phyloP scores from a whole-genome alignment of 2,329 filamentous ascomycete genomes.

The Thyridium curvatum region DNA sequence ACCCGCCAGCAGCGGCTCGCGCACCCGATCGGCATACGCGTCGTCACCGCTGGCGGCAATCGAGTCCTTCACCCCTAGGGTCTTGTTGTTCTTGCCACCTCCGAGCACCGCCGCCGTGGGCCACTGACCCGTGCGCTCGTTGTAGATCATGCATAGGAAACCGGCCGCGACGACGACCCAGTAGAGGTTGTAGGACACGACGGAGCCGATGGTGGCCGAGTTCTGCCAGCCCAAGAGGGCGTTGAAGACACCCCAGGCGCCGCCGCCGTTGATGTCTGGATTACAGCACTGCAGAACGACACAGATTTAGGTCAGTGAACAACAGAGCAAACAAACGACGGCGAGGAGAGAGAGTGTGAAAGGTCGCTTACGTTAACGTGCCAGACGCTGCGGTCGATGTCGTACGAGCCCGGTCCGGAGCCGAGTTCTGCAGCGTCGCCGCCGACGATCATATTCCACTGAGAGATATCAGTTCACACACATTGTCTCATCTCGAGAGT shows the following conservation, averaged over 20 bases:
- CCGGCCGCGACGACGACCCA: constrained; percentile 67
- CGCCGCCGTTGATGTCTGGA: constrained; percentile 63
- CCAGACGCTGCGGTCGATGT: constrained; percentile 62
- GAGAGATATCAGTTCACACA: too few species aligned
- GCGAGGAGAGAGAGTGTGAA: constrained; percentile 3
- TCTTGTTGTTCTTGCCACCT: too few species aligned
- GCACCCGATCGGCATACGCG: too few species aligned
- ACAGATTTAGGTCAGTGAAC: constrained; percentile 2
- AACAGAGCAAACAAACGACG: too few species aligned
- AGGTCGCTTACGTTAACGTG: constrained; percentile 51
- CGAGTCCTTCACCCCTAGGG: too few species aligned
- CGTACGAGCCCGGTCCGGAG: constrained; percentile 58
- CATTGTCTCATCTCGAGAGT: too few species aligned
- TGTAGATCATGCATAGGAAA: constrained; percentile 60
- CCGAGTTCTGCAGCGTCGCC: constrained; percentile 55
- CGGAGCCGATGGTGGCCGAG: constrained; percentile 79
- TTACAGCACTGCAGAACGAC: constrained; percentile 63
- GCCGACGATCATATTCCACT: constrained; percentile 26
- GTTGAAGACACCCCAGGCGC: constrained; percentile 85
- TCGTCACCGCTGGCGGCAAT: too few species aligned
- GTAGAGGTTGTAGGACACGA: constrained; percentile 83
- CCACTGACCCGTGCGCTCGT: constrained; percentile 50
- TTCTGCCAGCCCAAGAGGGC: constrained; percentile 83
- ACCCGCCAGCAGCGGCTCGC: too few species aligned
- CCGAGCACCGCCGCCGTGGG: constrained; percentile 15